Conservation (phyloP, 306 rosid genomes). For the Citrullus amarus region DNA sequence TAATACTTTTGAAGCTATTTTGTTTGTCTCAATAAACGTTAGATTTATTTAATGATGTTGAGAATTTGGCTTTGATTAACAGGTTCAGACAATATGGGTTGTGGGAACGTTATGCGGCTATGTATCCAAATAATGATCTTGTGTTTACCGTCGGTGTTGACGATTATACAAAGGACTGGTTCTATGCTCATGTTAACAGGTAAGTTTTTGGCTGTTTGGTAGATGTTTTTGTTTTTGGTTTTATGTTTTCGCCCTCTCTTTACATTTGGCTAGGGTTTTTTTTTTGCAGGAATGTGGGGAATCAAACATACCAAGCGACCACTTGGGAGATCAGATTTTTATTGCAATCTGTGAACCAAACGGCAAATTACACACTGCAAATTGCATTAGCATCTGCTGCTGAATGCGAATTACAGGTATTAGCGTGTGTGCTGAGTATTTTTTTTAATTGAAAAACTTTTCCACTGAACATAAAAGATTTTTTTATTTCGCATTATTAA, state of each 20-base stretch:
- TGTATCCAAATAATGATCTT: constrained; percentile 15
- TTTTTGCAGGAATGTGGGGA: constrained; percentile 9
- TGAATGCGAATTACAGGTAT: constrained; percentile 37
- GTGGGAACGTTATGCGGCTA: constrained; percentile 24
- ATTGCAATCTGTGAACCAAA: constrained; percentile 4
- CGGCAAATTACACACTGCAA: constrained; percentile 52
- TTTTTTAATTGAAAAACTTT: neutral
- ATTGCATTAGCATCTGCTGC: constrained; percentile 55
- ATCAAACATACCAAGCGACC: constrained; percentile 26
- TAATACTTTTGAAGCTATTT: neutral
- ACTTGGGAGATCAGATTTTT: constrained; percentile 58
- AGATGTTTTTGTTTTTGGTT: neutral
- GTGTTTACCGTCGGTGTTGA: constrained; percentile 11
- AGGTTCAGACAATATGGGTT: constrained; percentile 27
- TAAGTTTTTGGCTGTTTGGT: neutral
- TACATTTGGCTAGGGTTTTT: neutral
- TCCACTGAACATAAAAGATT: neutral
- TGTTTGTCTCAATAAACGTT: neutral
- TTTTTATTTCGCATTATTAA: neutral
- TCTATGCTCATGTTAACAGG: constrained; percentile 21
- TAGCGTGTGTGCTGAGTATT: neutral
- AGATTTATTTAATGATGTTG: neutral
- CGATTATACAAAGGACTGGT: constrained; percentile 14
- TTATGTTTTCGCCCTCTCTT: neutral
- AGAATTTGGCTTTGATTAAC: neutral